A percentile compares a stretch with the other conserved stretches of the same genome.
phyloP scores from a whole-genome alignment of 2,329 filamentous ascomycete genomes.

The Eutypa lata region DNA sequence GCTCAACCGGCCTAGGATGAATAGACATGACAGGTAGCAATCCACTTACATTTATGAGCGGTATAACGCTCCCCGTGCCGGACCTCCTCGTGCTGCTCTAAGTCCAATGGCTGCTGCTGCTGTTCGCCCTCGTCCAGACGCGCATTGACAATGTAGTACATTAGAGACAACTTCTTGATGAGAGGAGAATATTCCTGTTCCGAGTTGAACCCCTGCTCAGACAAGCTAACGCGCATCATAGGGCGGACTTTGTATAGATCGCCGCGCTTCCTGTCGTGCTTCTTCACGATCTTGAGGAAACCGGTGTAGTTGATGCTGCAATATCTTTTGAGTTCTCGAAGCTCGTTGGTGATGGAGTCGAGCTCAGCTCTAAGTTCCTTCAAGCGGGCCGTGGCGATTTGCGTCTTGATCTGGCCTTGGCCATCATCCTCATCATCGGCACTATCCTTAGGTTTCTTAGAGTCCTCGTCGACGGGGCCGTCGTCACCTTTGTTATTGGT shows the following conservation, averaged over 20 bases:
- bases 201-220: conserved; percentile 90
- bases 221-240: conserved; percentile 84
- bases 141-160: conserved; percentile 93
- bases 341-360: conserved; percentile 83
- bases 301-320: conserved; percentile 96
- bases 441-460: not conserved
- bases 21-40: not conserved
- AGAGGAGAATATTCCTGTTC: conserved; percentile 85
- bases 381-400: conserved; percentile 51
- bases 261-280: conserved; percentile 93
- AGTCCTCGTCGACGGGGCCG: not conserved
- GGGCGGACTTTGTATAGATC: conserved; percentile 83
- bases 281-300: conserved; percentile 97
- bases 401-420: conserved; percentile 37
- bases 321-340: conserved; percentile 91
- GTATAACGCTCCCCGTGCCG: conserved; percentile 71
- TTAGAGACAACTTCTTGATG: conserved; percentile 84
- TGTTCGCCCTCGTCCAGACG: conserved; percentile 62
- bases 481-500: conserved; percentile 53
- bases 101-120: conserved; percentile 37
- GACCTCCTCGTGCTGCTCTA: conserved; percentile 52
- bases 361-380: conserved; percentile 75
- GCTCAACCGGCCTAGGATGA: not conserved
- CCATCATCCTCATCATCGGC: not conserved
- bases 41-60: conserved; percentile 74